Evolutionary conservation across 345 rosid species (phyloP), one percentile per base, ranked within the genome.

Genomic region (Brassica juncea): DNA sequence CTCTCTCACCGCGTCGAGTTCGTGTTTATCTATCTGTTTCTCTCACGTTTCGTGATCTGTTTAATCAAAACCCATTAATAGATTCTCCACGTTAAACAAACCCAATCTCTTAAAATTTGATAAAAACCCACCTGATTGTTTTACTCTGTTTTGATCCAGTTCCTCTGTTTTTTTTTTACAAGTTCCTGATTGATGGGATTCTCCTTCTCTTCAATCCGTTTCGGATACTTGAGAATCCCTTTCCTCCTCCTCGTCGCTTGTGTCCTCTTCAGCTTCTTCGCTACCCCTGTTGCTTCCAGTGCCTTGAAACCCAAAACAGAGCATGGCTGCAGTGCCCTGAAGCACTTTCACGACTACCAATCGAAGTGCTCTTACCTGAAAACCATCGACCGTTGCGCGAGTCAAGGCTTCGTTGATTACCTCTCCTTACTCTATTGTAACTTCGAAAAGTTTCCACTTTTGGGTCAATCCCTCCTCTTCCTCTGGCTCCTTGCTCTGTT

Each of bases 341-440:
- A 72, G 2, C 74, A 81, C 75, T 81, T 81, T 2, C 74, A 72
- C 2, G 94, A 89, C 80, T 78, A 84, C 75, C 65, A 73, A 44
- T 75, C 88, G 32, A 89, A 83, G 84, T 94, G 99, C 68, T n/a
- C 57, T 55, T 94, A 92, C 74, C 79, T 92, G 55, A 82, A 68
- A 78, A 77, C 93, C 3, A 84, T 88, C 25, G 71, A 65, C 1
- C 88, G 80, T 1, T 94, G 99, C 87, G 80, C 77, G 2, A 84
- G 84, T 8, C 92, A 91, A 82, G 99, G 99, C 44, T 90, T 91
- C 77, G 83, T 94, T 44, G 87, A 90, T 88, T 94, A 91, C 77
- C 97, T 92, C 60, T 80, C 87, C 31, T 84, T 94, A 28, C 91
- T 86, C 81, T 92, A 91, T 21, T 94, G 99, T 72, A 86, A 84